Percentiles rank a stretch among this genome's conserved stretches.
phyloP scores from a whole-genome alignment of 1,284 basidiomycete genomes.

The Xanthoconium separans region DNA sequence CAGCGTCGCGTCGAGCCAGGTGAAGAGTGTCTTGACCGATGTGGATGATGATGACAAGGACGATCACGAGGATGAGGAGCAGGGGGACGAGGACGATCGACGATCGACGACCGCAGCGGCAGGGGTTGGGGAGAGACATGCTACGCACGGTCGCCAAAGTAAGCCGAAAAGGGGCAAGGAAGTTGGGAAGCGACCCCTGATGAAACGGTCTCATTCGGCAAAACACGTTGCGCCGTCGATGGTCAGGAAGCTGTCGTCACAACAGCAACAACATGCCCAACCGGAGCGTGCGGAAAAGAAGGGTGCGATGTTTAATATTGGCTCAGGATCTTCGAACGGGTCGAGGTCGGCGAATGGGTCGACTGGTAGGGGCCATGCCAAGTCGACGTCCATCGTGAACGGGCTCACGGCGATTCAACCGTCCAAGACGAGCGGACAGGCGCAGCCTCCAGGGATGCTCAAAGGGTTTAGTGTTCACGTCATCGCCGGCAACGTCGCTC shows the following conservation, averaged over 20 bases:
- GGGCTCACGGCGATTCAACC: conserved; percentile 17
- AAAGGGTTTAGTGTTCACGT: conserved; percentile 10
- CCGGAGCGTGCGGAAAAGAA: conserved; percentile 24
- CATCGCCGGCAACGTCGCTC: neutral
- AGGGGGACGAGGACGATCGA: conserved; percentile 24
- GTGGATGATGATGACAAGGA: conserved; percentile 20
- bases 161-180: conserved; percentile 37
- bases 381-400: conserved; percentile 5
- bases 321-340: conserved; percentile 55
- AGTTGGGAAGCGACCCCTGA: conserved; percentile 22
- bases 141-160: conserved; percentile 10
- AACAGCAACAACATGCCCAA: conserved; percentile 18
- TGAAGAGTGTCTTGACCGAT: conserved; percentile 28
- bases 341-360: conserved; percentile 36
- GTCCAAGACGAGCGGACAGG: conserved; percentile 7
- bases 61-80: conserved; percentile 13
- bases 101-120: conserved; percentile 19
- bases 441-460: conserved; percentile 22
- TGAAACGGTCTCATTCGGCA: conserved; percentile 31
- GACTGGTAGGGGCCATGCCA: conserved; percentile 14
- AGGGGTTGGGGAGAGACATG: conserved; percentile 9
- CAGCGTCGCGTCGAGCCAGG: conserved; percentile 41
- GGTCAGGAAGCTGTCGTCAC: conserved; percentile 27
- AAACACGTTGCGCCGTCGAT: conserved; percentile 30
- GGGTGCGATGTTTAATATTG: conserved; percentile 51